These are phyloP conservation scores for Salvia miltiorrhiza DNA, from an alignment of 257 asterid genomes.

Conservation along the genomic window DNA sequence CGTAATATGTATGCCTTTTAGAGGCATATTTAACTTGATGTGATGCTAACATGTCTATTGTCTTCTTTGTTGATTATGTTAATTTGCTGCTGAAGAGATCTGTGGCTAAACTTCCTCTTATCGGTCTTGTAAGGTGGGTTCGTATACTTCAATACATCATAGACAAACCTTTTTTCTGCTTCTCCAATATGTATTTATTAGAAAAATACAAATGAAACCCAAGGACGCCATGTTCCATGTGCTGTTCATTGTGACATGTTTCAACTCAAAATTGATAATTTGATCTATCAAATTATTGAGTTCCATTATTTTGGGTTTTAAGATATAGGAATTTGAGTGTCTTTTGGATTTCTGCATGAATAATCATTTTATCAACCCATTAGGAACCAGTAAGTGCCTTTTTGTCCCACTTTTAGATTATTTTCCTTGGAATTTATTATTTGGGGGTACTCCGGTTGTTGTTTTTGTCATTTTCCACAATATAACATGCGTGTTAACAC, in stretches of 20 bases:
- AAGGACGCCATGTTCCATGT: conserved; percentile 43
- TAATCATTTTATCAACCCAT: not conserved
- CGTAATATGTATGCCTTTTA: not conserved
- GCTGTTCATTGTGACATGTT: conserved; percentile 37
- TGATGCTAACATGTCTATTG: conserved; percentile 28
- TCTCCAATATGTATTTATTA: conserved; percentile 30
- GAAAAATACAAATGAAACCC: not conserved
- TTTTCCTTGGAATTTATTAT: too few species aligned
- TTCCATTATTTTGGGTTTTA: not conserved
- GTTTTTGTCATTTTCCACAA: too few species aligned
- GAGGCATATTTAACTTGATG: not conserved
- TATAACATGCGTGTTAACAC: not conserved
- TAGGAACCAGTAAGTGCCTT: not conserved
- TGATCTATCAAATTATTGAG: not conserved
- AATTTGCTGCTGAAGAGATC: conserved; percentile 78
- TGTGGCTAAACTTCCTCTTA: conserved; percentile 93
- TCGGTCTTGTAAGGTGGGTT: conserved; percentile 93
- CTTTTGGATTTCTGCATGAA: conserved; percentile 8
- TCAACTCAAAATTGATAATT: not conserved
- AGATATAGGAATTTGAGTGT: not conserved
- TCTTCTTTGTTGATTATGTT: conserved; percentile 23
- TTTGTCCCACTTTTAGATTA: not conserved
- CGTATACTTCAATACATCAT: conserved; percentile 42
- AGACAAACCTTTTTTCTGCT: conserved; percentile 36
- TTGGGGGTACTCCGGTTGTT: too few species aligned